Evolutionary conservation across 441 rosid species (phyloP), one percentile per base, ranked within the genome.

Genomic region (Capsella rubella): DNA sequence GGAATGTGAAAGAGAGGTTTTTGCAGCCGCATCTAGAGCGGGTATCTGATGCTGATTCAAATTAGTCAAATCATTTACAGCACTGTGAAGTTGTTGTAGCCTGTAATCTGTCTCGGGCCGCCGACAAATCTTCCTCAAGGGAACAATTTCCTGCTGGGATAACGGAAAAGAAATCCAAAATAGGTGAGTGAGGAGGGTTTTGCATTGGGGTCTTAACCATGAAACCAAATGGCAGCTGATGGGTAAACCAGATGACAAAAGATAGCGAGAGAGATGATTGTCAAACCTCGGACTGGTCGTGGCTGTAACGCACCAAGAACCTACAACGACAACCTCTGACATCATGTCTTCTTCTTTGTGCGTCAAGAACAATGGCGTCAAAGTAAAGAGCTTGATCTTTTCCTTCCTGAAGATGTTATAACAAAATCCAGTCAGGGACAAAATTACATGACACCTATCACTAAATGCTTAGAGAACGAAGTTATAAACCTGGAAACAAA

Each of bases 301-400:
- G 99, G 83, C 87, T 93, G 76, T 96, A 96, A 58, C 97, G 97
- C 79, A 96, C 99, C 80, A 93, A 82, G 82, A 93, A 93, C 77
- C 99, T 85, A 82, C 99, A 96, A 11, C 97, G 97, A 77, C 99
- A 96, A 73, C 99, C 99, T 85, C 99, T 91, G 9, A 86, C 91
- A 82, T 96, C 99, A 78, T 95, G 99, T 64, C 99, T 85, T 67
- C 99, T 81, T 74, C 98, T 92, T 84, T 95, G 98, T 3, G 99
- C 97, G 70, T 93, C 97, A 42, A 95, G 97, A 79, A 93, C 99
- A 79, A 86, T 92, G 55, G 98, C 99, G 71, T 95, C 99, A 65
- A 81, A 95, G 81, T 93, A 95, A 66, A 95, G 89, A 78, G 99
- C 97, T 82, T 95, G 99, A 78, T 91, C 98, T 87, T 95, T 93